Conservation (phyloP, 148 eudicot species). For the Persicaria tinctoria region DNA sequence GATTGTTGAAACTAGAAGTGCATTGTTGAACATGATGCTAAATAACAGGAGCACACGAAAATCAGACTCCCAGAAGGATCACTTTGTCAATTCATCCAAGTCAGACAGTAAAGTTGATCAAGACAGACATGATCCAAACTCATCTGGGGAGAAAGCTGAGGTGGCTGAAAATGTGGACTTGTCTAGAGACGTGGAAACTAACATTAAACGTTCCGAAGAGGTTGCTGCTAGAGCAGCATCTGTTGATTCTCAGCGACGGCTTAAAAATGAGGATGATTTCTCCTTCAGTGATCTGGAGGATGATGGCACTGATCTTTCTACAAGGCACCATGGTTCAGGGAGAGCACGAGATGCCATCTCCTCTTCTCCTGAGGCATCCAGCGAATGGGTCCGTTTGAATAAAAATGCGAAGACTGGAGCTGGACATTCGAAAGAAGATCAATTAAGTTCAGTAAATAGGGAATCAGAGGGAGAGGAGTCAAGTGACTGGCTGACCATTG, state of each 20-base stretch:
- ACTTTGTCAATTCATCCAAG: conserved; percentile 15
- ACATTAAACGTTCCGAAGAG: conserved; percentile 9
- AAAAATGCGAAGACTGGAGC: conserved; percentile 1
- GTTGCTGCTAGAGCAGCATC: conserved; percentile 16
- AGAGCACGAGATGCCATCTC: conserved; percentile 14
- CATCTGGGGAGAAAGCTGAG: conserved; percentile 9
- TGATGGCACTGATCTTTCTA: conserved; percentile 34
- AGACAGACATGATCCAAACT: conserved; percentile 11
- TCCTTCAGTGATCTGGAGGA: conserved; percentile 79
- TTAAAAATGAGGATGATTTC: conserved; percentile 44
- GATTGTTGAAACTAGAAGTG: conserved; percentile 49
- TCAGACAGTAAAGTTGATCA: conserved; percentile 13
- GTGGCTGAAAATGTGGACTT: conserved; percentile 12
- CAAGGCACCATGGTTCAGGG: conserved; percentile 22
- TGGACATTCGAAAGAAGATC: neutral
- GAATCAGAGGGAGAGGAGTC: conserved; percentile 20
- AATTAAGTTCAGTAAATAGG: neutral
- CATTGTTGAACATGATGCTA: conserved; percentile 38
- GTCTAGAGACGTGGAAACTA: conserved; percentile 13
- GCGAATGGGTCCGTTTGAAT: conserved; percentile 46
- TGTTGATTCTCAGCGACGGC: conserved; percentile 16
- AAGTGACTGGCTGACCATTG: conserved; percentile 63
- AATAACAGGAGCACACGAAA: conserved; percentile 24
- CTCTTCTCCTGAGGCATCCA: conserved; percentile 38
- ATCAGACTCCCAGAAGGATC: conserved; percentile 25